Percentiles rank a stretch among this genome's conserved stretches.
Conservation (phyloP, 179 eudicot genomes). For the Beta lomatogona region DNA sequence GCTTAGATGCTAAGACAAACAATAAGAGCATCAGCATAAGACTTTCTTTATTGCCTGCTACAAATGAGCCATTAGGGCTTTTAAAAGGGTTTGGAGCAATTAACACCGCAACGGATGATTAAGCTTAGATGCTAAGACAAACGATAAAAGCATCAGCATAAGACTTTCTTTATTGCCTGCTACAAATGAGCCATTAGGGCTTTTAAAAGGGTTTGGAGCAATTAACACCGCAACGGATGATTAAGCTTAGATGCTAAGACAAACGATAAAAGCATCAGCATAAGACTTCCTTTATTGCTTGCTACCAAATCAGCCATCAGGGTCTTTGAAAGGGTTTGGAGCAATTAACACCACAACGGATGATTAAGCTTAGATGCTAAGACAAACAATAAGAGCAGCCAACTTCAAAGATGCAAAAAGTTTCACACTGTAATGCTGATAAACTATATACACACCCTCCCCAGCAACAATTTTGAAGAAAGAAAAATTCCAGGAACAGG, state of each 20-base stretch:
- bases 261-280: too few relatives aligned
- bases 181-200: too few relatives aligned
- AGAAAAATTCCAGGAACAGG: background rate
- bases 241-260: background rate
- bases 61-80: too few relatives aligned
- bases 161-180: too few relatives aligned
- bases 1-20: background rate
- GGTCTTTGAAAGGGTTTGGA: background rate
- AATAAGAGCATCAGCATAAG: too few relatives aligned
- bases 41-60: too few relatives aligned
- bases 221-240: background rate
- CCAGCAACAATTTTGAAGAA: too few relatives aligned
- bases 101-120: background rate
- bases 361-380: background rate
- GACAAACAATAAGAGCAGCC: background rate
- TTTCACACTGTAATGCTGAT: background rate
- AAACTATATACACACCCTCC: too few relatives aligned
- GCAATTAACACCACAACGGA: background rate
- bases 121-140: background rate
- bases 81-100: background rate
- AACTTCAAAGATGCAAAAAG: background rate
- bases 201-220: background rate
- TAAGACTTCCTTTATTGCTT: too few relatives aligned
- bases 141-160: too few relatives aligned
- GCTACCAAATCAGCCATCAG: too few relatives aligned